These are phyloP conservation scores for Thuja plicata DNA, from an alignment of 83 land plant genomes.

Conservation along the genomic window DNA sequence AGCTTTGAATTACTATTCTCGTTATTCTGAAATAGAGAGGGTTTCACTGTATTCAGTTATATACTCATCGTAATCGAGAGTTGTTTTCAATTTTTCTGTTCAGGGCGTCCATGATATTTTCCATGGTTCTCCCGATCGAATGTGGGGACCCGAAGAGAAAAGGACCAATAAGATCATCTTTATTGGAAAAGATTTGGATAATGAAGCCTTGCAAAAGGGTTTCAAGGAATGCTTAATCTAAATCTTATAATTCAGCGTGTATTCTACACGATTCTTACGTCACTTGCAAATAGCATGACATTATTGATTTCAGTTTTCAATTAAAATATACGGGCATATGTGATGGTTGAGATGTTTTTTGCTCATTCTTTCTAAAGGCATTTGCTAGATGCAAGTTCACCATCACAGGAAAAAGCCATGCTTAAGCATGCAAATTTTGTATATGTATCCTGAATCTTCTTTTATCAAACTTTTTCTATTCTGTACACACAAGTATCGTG, in stretches of 20 bases:
- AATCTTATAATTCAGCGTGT: not conserved
- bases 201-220: constrained; percentile 50
- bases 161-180: constrained; percentile 81
- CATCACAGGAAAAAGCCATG: not conserved
- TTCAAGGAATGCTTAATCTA: constrained; percentile 56
- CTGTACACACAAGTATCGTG: not conserved
- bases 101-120: constrained; percentile 89
- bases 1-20: not conserved
- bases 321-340: not conserved
- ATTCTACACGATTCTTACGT: not conserved
- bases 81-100: not conserved
- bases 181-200: constrained; percentile 75
- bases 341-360: not conserved
- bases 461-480: not conserved
- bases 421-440: constrained; percentile 5
- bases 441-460: not conserved
- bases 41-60: not conserved
- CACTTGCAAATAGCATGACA: not conserved
- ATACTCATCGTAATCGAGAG: not conserved
- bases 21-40: not conserved
- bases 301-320: not conserved
- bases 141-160: constrained; percentile 68
- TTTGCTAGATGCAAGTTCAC: not conserved
- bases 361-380: not conserved
- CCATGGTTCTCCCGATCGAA: constrained; percentile 78